Evolutionary conservation across 1,284 basidiomycete genomes (phyloP).

Genomic region (Stereum hirsutum): DNA sequence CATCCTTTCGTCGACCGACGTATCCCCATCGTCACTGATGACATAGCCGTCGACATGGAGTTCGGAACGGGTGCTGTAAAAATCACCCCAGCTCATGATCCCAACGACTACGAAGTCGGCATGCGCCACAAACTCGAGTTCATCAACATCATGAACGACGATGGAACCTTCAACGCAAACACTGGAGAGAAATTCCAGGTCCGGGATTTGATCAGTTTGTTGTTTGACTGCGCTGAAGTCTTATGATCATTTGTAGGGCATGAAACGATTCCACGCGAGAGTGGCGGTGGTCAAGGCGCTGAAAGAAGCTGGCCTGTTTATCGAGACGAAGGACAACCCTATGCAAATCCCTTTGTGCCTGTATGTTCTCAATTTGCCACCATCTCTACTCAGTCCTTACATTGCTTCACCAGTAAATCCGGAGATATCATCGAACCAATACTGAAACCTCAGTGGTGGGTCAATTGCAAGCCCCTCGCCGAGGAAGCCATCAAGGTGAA

Average conservation of each 20-base stretch:
- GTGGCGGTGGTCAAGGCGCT: constrained; percentile 79
- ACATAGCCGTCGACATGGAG: constrained; percentile 79
- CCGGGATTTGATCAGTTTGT: constrained; percentile 6
- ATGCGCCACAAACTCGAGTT: constrained; percentile 85
- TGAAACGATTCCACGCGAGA: constrained; percentile 95
- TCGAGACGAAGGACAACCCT: constrained; percentile 92
- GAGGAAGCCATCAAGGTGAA: constrained; percentile 80
- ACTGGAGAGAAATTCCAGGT: constrained; percentile 77
- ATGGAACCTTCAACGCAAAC: constrained; percentile 93
- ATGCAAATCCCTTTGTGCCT: constrained; percentile 93
- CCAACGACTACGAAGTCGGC: constrained; percentile 96
- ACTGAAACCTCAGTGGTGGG: constrained; percentile 99
- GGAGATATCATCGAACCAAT: constrained; percentile 96
- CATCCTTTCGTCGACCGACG: constrained; percentile 90
- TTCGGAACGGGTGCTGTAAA: constrained; percentile 99
- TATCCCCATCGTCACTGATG: constrained; percentile 86
- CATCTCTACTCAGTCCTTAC: not conserved
- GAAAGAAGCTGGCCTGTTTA: constrained; percentile 80
- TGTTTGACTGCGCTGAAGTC: not conserved
- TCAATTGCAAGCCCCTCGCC: constrained; percentile 88
- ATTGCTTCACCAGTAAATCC: constrained; percentile 58
- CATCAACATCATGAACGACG: constrained; percentile 95
- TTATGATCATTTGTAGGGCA: constrained; percentile 45
- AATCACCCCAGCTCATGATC: constrained; percentile 99
- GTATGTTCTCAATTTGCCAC: constrained; percentile 24